Conservation (phyloP, 2,329 filamentous ascomycete genomes). For the Reticulascus tulasneorum region DNA sequence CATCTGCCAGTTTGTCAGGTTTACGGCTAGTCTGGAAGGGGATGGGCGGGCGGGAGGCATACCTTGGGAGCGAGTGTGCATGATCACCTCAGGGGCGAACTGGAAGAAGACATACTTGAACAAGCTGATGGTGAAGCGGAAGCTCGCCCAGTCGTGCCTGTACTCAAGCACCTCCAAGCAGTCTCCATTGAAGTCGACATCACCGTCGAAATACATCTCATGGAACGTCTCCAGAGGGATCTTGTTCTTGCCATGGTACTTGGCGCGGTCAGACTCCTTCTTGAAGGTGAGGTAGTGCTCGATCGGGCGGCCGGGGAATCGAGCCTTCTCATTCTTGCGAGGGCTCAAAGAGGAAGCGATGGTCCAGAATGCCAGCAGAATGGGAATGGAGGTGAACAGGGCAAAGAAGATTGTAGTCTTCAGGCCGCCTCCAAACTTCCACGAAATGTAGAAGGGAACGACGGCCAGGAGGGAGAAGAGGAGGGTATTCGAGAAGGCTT, state of each 20-base stretch:
- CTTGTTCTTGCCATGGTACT: slow-evolving; percentile 66
- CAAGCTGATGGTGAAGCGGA: slow-evolving; percentile 72
- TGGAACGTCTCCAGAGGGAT: slow-evolving; percentile 83
- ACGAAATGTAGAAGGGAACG: slow-evolving; percentile 70
- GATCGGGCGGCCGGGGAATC: slow-evolving; percentile 70
- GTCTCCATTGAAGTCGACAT: slow-evolving; percentile 85
- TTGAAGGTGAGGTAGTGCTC: slow-evolving; percentile 79
- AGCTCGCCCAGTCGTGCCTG: slow-evolving; percentile 85
- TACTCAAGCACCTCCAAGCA: slow-evolving; percentile 76
- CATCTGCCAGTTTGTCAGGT: slow-evolving; percentile 50
- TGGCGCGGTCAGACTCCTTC: slow-evolving; percentile 41
- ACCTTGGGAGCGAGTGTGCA: slow-evolving; percentile 77
- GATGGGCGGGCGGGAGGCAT: slow-evolving; percentile 20
- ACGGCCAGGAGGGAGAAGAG: slow-evolving; percentile 62
- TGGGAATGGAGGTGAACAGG: slow-evolving; percentile 66
- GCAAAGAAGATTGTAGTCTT: slow-evolving; percentile 80
- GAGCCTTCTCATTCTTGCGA: slow-evolving; percentile 80
- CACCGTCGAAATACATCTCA: slow-evolving; percentile 85
- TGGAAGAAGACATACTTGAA: slow-evolving; percentile 76
- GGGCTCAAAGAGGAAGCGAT: slow-evolving; percentile 69
- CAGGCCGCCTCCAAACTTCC: slow-evolving; percentile 72
- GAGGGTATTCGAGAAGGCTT: slow-evolving; percentile 72
- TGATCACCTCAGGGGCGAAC: slow-evolving; percentile 76
- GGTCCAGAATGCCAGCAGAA: slow-evolving; percentile 73
- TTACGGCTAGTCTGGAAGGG: background rate